Evolutionary conservation across 2,329 filamentous ascomycete species (phyloP), one percentile per base, ranked within the genome.

Genomic region (Penicillium sp.): DNA sequence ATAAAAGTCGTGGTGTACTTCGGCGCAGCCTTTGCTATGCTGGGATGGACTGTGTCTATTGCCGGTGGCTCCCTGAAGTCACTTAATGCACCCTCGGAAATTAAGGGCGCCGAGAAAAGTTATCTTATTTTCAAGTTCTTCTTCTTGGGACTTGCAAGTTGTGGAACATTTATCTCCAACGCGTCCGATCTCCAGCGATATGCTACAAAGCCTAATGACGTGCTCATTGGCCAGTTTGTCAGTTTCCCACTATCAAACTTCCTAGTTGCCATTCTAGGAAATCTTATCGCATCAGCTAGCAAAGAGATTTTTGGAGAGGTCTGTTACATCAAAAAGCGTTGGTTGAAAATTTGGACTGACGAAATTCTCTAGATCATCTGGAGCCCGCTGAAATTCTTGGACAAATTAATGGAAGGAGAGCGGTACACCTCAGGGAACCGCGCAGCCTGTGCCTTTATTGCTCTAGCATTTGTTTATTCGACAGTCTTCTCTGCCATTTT

Each of bases 181-280:
- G 75, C 75, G 4, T 71, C 75, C 0, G 76, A 79, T 60, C 74
- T 78, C 42, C 76, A 78, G 55, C 68, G 77, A 16, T 80, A 79
- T 58, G 73, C 77, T 0, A 61, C 50, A 0, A 72, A 70, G 40
- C 73, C 75, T 1, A 73, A 69, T 10, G 76, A 80, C 56, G 72
- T 75, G 1, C 67, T 80, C 17, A 30, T 72, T 5, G 76, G 74
- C 1, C 75, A 79, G 49, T 9, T 77, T 3, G 36, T 78, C 19
- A 73, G 75, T 19, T 78, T 77, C 50, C 77, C 76, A 0, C 14
- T 78, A 0, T 66, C 75, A 2, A 76, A 73, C 56, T 55, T 76
- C 5, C 43, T 77, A 6, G 70, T 77, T 14, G 63, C 69, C 0
- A 56, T 77, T 11, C 60, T 78, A n/a, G 77, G 77, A 3, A 76